phyloP scores from a whole-genome alignment of 2,329 filamentous ascomycete species.

The Penicillium digitatum region DNA sequence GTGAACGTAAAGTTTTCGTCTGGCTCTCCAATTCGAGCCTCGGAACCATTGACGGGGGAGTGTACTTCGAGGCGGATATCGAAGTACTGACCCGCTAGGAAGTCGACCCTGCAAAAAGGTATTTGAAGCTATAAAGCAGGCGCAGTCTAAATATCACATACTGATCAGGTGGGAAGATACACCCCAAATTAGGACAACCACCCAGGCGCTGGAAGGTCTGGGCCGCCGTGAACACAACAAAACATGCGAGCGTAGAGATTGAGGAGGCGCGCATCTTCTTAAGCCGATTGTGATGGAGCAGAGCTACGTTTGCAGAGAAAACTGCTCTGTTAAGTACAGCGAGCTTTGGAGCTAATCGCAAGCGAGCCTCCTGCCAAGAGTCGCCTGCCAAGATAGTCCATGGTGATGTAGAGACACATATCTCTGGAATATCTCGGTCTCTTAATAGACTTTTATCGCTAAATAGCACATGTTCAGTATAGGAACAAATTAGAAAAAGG shows the following conservation, averaged over 20 bases:
- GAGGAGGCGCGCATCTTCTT: slow-evolving; percentile 27
- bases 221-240: slow-evolving; percentile 33
- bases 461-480: no score
- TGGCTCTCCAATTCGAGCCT: slow-evolving; percentile 66
- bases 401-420: not conserved
- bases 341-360: not conserved
- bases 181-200: slow-evolving; percentile 54
- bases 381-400: not conserved
- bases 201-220: slow-evolving; percentile 56
- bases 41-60: slow-evolving; percentile 74
- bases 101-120: slow-evolving; percentile 57
- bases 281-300: not conserved
- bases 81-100: slow-evolving; percentile 78
- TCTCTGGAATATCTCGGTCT: not conserved
- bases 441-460: not conserved
- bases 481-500: not conserved
- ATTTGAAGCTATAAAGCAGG: not conserved
- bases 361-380: not conserved
- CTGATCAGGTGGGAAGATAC: slow-evolving; percentile 58
- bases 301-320: not conserved
- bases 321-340: not conserved
- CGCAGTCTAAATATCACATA: slow-evolving; percentile 27
- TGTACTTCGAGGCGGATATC: slow-evolving; percentile 81
- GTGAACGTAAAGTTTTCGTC: slow-evolving; percentile 71
- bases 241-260: slow-evolving; percentile 23